Base-by-base conservation (phyloP, 2,329 filamentous ascomycete genomes). In the Fonsecaea nubica region DNA sequence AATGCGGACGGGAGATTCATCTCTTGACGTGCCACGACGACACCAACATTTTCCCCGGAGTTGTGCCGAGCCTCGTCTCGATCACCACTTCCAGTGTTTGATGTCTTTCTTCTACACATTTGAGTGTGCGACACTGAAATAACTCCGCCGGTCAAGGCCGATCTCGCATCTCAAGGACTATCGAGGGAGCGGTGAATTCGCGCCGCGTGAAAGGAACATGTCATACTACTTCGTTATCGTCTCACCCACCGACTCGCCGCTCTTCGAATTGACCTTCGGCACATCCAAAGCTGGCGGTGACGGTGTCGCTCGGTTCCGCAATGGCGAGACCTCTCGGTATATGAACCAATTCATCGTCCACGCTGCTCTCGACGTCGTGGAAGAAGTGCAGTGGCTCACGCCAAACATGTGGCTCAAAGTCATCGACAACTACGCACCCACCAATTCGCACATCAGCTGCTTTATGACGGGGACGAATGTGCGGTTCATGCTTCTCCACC, bases 191-290 rank as follows among this genome's bases (percentile, higher is more conserved):
- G 13, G 38, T n/a, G 9, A 48, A 48, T 4, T 15, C 38, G 18
- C 42, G 13, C 25, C n/a, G 15, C 35, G 10, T 13, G 5, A 7
- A 54, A 54, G 8, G 42, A 42, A 38, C 71, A 98, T 98, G 95
- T 97, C 93, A 67, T 99, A 98, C 85, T 97, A 97, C 84, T 98
- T 99, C 81, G 92, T 92, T 76, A 97, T 99, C 73, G 88, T 99
- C 78, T 95, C 93, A 76, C 96, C 93, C 25, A 92, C 92, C 74
- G 95, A 99, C 83, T 96, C 94, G 77, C 94, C 95, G 38, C 87
- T 99, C 72, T 99, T 98, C 82, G 94, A 96, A 81, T 88, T 96
- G 80, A 93, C 97, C 77, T 99, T 99, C 78, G 95, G 95, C 74
- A 97, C 94, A 45, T 96, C 92, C 48, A 97, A 97, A 80, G 90